Evolutionary conservation across 441 rosid species (phyloP), one percentile per base, ranked within the genome.

Genomic region (Populus hybrid): DNA sequence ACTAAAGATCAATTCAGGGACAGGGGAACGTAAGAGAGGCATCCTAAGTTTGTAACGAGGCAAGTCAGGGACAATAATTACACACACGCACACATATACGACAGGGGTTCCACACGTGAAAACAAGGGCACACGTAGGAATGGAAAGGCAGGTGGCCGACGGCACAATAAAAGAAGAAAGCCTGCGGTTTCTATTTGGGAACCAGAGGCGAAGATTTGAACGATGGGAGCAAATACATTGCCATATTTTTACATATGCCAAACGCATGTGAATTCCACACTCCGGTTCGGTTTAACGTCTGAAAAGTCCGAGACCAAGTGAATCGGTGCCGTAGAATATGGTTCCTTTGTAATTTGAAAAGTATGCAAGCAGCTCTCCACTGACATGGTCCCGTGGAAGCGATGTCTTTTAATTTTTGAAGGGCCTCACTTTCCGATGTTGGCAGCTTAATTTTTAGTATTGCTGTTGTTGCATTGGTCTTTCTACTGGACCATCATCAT

Each of bases 241-340:
- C 42, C 23, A 26, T 26, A 26, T 10, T 9, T 7, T 6, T 20
- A 35, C 71, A 56, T 26, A 28, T 28, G 21, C 21, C 29, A 28
- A 28, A 28, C 29, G 29, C 69, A 73, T 69, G 71, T 77, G n/a
- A n/a, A n/a, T 68, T 33, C 36, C 79, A 64, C 70, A 61, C 59
- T 61, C 50, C 29, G 12, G 69, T 61, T 74, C 16, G 3, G 59
- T 71, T 74, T 45, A 75, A 77, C 82, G 87, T 87, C 84, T 82
- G 88, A 78, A 87, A 84, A 83, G 79, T 80, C 80, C 75, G 83
- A 87, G 84, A 82, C 82, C 84, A 71, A 74, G 71, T 42, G 73
- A 77, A 53, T 28, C 29, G 29, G 29, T 28, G 29, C 29, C 29
- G 4, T 45, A 24, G 2, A 28, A 12, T 64, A 68, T 61, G 56